Conservation (phyloP, 2,329 filamentous ascomycete species). For the Setomelanomma holmii region DNA sequence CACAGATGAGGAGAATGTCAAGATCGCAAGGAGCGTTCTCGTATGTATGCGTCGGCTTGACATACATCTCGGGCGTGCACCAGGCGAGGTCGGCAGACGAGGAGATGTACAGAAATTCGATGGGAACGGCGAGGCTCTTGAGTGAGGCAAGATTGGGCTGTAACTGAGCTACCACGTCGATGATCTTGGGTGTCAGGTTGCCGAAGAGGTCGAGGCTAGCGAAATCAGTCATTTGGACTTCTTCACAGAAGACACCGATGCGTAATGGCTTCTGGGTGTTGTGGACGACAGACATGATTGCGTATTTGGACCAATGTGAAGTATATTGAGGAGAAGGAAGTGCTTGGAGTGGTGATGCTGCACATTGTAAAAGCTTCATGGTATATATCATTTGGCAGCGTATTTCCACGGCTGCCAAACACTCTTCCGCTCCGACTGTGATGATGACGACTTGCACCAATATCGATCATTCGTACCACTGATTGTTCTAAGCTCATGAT, state of each 20-base stretch:
- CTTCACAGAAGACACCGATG: conserved; percentile 51
- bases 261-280: conserved; percentile 37
- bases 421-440: background rate
- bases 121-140: conserved; percentile 31
- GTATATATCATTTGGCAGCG: no score
- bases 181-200: conserved; percentile 41
- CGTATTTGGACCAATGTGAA: background rate
- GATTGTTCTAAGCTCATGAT: background rate
- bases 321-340: no score
- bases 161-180: conserved; percentile 25
- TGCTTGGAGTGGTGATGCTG: no score
- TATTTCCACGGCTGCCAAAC: no score
- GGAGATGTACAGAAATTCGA: conserved; percentile 51
- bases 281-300: conserved; percentile 1
- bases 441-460: background rate
- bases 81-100: conserved; percentile 40
- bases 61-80: conserved; percentile 41
- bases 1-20: conserved; percentile 51
- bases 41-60: conserved; percentile 51
- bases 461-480: background rate
- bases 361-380: no score
- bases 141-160: conserved; percentile 18
- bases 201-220: conserved; percentile 51
- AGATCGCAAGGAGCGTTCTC: conserved; percentile 51
- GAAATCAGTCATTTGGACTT: conserved; percentile 51